Evolutionary conservation across 441 rosid genomes (phyloP), one percentile per base, ranked within the genome.

Genomic region (Mallotus repandus): DNA sequence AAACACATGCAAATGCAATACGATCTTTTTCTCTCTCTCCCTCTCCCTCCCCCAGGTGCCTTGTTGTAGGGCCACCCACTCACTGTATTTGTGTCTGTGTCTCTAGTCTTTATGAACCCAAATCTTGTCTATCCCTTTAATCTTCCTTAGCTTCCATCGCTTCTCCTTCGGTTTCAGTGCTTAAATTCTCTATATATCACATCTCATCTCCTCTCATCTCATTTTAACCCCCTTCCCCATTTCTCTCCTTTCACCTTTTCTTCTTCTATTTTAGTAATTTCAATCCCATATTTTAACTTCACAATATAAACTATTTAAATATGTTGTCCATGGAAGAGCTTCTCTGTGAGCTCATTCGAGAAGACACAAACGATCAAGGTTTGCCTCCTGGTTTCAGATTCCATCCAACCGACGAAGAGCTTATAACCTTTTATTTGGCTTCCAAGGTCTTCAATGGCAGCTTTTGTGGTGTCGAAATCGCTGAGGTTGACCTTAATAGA

Each of bases 331-430:
- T 92, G 66, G 98, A 92, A 80, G 97, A 90, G 50, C 76, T 93
- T 43, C 76, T 93, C 12, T 76, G 87, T 49, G 97, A 93, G 78
- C 84, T 93, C 12, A 75, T 60, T 6, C 81, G 88, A 22, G 95
- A 88, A 65, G 96, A 87, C 50, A 72, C 66, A 35, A 87, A 78
- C 57, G 93, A 89, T 49, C 86, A 82, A 38, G 98, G 97, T 1
- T 78, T 96, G 69, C 99, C 99, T 18, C 98, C 99, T 0, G 99
- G 99, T 16, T 96, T 96, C 75, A 79, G 98, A 32, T 95, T 95
- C 81, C 98, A 95, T 59, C 99, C 99, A 0, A 95, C 99, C 0
- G 99, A 95, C 65, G 99, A 96, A 77, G 99, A 96, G 71, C 98
- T 96, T 56, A 78, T 96, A 19, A 90, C 94, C 8, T 96, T 91